Percentiles rank a stretch among this genome's conserved stretches.
These are phyloP conservation scores for Penicillium lividum DNA, from an alignment of 495 filamentous ascomycete genomes.

Conservation along the genomic window DNA sequence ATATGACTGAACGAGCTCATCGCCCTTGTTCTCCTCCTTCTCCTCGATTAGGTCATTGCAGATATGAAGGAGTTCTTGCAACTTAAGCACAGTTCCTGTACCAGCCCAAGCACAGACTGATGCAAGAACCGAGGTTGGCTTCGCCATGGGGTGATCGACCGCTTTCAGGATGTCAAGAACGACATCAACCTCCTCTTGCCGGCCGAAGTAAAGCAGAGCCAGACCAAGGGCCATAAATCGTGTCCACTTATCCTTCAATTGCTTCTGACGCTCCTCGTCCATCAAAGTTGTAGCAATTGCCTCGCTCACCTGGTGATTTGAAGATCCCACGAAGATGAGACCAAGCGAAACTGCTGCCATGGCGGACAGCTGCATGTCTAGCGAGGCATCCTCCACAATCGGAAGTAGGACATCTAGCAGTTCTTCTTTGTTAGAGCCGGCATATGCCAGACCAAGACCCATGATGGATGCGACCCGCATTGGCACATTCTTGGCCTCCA, in stretches of 20 bases:
- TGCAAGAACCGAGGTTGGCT: constrained; percentile 83
- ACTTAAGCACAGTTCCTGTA: constrained; percentile 92
- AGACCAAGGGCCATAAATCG: constrained; percentile 94
- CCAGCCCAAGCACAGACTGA: constrained; percentile 98
- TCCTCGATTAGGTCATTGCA: constrained; percentile 98
- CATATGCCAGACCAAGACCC: constrained; percentile 92
- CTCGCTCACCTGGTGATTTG: constrained; percentile 82
- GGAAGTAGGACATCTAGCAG: constrained; percentile 78
- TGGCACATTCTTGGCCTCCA: constrained; percentile 71
- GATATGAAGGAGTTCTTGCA: constrained; percentile 93
- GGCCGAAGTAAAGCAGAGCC: constrained; percentile 91
- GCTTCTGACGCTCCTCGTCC: constrained; percentile 82
- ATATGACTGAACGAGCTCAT: constrained; percentile 92
- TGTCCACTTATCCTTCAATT: constrained; percentile 96
- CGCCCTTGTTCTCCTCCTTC: constrained; percentile 86
- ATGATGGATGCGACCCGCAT: constrained; percentile 85
- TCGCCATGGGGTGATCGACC: constrained; percentile 91
- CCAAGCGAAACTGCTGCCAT: constrained; percentile 94
- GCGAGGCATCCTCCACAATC: constrained; percentile 75
- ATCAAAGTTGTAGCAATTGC: constrained; percentile 87
- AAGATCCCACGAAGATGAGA: constrained; percentile 89
- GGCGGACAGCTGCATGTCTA: constrained; percentile 92
- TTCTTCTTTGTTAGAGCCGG: constrained; percentile 85
- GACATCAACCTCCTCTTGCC: constrained; percentile 96
- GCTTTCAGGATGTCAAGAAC: constrained; percentile 93